These are phyloP conservation scores for Flaveria bidentis DNA, from an alignment of 129 eudicot species.

Conservation along the genomic window DNA sequence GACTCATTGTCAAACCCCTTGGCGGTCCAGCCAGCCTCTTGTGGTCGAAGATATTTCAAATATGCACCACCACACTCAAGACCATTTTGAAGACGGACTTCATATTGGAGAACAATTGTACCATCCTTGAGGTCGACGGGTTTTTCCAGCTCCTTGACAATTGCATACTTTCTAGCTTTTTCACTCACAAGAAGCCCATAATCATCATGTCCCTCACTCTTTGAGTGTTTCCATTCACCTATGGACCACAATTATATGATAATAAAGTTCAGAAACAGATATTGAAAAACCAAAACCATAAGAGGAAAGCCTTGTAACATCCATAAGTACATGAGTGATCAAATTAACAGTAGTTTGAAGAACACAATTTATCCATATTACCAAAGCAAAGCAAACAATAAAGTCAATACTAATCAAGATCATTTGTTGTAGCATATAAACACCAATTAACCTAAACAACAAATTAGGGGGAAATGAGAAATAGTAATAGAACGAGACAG, in stretches of 20 bases:
- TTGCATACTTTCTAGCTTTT: conserved; percentile 80
- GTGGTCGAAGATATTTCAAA: conserved; percentile 86
- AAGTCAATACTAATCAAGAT: background rate
- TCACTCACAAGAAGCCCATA: conserved; percentile 94
- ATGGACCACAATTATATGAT: background rate
- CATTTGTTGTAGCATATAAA: too few species aligned
- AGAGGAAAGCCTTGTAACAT: background rate
- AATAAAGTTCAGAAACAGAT: background rate
- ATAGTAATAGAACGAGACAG: background rate
- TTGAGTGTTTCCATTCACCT: conserved; percentile 92
- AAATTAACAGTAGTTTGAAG: background rate
- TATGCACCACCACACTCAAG: conserved; percentile 99
- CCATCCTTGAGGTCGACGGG: conserved; percentile 73
- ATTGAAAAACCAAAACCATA: background rate
- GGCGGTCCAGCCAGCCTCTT: conserved; percentile 83
- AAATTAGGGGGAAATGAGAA: too few species aligned
- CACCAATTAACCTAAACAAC: too few species aligned
- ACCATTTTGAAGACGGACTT: conserved; percentile 87
- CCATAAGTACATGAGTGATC: background rate
- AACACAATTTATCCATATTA: background rate
- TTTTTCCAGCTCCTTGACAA: conserved; percentile 77
- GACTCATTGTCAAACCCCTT: conserved; percentile 90
- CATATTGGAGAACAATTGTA: conserved; percentile 76
- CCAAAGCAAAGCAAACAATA: background rate
- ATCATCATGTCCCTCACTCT: conserved; percentile 97